These are phyloP conservation scores for Pulveroboletus sp. DNA, from an alignment of 768 basidiomycete genomes.

Conservation along the genomic window DNA sequence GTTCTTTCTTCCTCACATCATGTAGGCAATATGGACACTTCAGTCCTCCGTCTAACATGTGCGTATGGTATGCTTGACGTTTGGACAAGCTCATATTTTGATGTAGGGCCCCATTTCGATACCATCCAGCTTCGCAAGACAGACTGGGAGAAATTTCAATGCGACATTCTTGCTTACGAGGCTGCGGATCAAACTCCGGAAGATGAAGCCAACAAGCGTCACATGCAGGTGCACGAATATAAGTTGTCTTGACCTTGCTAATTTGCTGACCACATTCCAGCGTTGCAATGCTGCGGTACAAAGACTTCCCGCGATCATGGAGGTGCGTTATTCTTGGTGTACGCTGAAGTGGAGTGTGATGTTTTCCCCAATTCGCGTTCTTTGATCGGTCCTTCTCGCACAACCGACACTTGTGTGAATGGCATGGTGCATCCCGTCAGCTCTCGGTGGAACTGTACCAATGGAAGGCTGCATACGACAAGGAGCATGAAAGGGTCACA, in stretches of 20 bases:
- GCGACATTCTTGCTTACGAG: constrained; percentile 2
- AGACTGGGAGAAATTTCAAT: constrained; percentile 11
- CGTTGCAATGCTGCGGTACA: neutral
- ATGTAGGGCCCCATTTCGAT: constrained; percentile 18
- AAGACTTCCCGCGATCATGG: constrained; percentile 15
- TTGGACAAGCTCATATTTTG: neutral
- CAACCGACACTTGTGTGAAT: neutral
- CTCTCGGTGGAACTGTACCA: constrained; percentile 21
- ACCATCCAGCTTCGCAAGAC: constrained; percentile 15
- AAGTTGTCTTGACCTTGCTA: neutral
- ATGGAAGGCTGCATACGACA: constrained; percentile 28
- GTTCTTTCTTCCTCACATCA: neutral
- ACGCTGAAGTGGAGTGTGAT: neutral
- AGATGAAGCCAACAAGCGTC: neutral
- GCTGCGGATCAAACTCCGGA: neutral
- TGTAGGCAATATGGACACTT: constrained; percentile 6
- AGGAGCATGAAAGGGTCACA: neutral
- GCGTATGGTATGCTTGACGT: neutral
- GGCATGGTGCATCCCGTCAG: constrained; percentile 2
- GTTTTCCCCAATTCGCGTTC: too few species aligned
- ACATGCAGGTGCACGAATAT: constrained; percentile 2
- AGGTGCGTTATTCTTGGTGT: constrained; percentile 8
- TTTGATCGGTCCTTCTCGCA: neutral
- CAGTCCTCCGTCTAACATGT: constrained; percentile 2
- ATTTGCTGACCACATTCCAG: neutral